These are phyloP conservation scores for Gnaphalium uliginosum DNA, from an alignment of 129 eudicot genomes.

Conservation along the genomic window DNA sequence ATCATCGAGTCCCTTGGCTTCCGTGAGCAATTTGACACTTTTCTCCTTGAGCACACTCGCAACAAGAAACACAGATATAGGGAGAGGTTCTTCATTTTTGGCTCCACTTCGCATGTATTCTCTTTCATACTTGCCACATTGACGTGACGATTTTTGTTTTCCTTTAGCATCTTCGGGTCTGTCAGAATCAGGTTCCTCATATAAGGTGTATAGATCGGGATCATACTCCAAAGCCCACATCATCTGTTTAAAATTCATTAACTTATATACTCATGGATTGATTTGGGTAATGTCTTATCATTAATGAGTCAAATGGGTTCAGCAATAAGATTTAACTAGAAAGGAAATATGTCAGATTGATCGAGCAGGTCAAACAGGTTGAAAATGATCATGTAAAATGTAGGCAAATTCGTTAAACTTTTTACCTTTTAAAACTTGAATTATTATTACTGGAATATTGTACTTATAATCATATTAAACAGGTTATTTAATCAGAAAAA, in stretches of 20 bases:
- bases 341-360: neutral
- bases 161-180: constrained; percentile 66
- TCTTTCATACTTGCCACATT: constrained; percentile 88
- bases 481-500: neutral
- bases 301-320: too few relatives aligned
- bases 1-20: constrained; percentile 95
- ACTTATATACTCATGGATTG: neutral
- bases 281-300: neutral
- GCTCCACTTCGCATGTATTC: constrained; percentile 67
- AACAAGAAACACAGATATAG: constrained; percentile 89
- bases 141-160: constrained; percentile 71
- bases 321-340: too few relatives aligned
- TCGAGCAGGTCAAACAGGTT: neutral
- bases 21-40: constrained; percentile 69
- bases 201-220: constrained; percentile 47
- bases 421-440: neutral
- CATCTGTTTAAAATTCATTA: constrained; percentile 57
- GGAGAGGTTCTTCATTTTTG: constrained; percentile 66
- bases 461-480: neutral
- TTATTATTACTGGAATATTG: neutral
- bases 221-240: constrained; percentile 99
- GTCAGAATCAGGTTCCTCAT: constrained; percentile 45
- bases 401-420: neutral
- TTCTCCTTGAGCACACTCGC: constrained; percentile 94
- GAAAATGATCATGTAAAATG: neutral